These are phyloP conservation scores for Dendrostoma leiphaemia DNA, from an alignment of 2,329 filamentous ascomycete genomes.

Conservation along the genomic window DNA sequence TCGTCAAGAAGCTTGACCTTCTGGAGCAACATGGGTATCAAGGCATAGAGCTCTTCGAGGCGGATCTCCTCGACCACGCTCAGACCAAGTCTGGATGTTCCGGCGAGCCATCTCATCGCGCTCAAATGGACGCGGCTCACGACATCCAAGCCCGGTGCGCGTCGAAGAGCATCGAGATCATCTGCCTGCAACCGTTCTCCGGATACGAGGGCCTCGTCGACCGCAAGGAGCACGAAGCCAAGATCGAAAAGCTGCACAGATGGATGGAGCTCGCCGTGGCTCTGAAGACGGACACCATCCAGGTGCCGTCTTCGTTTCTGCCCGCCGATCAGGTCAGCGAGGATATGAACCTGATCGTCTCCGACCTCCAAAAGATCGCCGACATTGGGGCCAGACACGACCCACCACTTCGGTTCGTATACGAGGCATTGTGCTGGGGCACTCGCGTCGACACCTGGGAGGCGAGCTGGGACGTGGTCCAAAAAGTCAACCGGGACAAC, in stretches of 20 bases:
- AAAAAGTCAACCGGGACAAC: slow-evolving; percentile 63
- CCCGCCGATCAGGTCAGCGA: slow-evolving; percentile 41
- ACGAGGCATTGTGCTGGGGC: slow-evolving; percentile 72
- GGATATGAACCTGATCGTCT: slow-evolving; percentile 53
- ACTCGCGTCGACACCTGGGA: slow-evolving; percentile 72
- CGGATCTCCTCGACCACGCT: slow-evolving; percentile 61
- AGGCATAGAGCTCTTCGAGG: slow-evolving; percentile 75
- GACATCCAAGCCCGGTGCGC: slow-evolving; percentile 57
- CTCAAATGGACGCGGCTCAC: slow-evolving; percentile 51
- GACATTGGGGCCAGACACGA: slow-evolving; percentile 60
- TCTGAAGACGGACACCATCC: slow-evolving; percentile 68
- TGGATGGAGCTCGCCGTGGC: slow-evolving; percentile 68
- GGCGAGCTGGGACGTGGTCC: slow-evolving; percentile 65
- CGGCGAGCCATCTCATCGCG: slow-evolving; percentile 19
- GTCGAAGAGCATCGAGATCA: slow-evolving; percentile 46
- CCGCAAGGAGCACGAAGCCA: slow-evolving; percentile 50
- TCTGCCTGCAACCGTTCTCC: slow-evolving; percentile 74
- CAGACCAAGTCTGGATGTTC: slow-evolving; percentile 21
- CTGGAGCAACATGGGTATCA: slow-evolving; percentile 63
- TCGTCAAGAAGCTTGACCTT: slow-evolving; percentile 66
- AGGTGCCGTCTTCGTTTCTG: slow-evolving; percentile 72
- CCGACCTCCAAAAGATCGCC: slow-evolving; percentile 63
- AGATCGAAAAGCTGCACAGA: slow-evolving; percentile 61
- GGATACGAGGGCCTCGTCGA: slow-evolving; percentile 74
- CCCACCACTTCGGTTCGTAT: slow-evolving; percentile 65